Percentiles rank a stretch among this genome's conserved stretches.
phyloP scores from a whole-genome alignment of 108 stramenopile species.

The Nannochloropsis oceanica region DNA sequence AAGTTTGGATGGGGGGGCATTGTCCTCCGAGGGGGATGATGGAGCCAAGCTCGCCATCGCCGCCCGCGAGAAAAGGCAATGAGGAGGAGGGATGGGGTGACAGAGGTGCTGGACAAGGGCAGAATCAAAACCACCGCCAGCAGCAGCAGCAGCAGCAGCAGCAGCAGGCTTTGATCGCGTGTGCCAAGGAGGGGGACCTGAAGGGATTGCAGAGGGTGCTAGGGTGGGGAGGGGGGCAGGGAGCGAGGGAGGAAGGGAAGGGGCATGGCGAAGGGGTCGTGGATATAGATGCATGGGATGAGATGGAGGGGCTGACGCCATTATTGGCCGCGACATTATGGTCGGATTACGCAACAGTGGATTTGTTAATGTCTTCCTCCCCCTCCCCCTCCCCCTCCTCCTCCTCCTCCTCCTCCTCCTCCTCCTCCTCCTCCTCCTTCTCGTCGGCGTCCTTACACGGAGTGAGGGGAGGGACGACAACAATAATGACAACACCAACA shows the following conservation, averaged over 20 bases:
- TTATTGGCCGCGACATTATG: not conserved
- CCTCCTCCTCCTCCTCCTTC: not conserved
- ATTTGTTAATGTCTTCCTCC: not conserved
- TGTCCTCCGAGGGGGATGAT: not conserved
- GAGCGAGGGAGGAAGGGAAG: not conserved
- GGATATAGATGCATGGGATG: not conserved
- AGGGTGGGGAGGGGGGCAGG: not conserved
- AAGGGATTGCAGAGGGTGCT: not conserved
- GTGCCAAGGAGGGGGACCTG: not conserved
- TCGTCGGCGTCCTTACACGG: not conserved
- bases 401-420: not conserved
- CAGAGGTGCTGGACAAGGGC: not conserved
- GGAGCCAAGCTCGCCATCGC: not conserved
- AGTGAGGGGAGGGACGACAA: not conserved
- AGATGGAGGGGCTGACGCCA: not conserved
- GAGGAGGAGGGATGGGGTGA: not conserved
- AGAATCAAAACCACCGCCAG: too few species aligned
- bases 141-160: too few species aligned
- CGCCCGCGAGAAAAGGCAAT: not conserved
- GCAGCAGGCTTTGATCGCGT: not conserved
- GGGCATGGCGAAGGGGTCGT: not conserved
- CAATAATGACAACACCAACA: too few species aligned
- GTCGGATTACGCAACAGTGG: not conserved
- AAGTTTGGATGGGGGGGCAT: not conserved
- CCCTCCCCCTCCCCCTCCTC: not conserved